Base-by-base conservation (phyloP, 768 basidiomycete species). In the Tricholomella constricta region DNA sequence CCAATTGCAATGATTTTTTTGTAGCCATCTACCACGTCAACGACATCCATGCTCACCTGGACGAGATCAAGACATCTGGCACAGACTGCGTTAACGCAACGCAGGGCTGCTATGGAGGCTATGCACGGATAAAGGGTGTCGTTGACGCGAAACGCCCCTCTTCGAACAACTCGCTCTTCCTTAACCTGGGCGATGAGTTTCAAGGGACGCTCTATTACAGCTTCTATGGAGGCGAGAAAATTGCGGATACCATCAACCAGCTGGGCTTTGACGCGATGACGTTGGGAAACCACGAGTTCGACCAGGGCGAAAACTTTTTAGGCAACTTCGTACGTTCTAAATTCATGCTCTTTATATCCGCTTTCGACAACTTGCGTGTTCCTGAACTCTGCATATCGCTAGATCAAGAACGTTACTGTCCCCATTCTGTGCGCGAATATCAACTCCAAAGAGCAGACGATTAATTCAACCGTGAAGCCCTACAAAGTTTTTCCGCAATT, bases 41-140 rank as follows among this genome's bases (percentile, higher is more conserved):
- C 51, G 51, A 52, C 26, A 45, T 52, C 25, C 51, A 52, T 36
- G 51, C 51, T 14, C 51, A 52, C 25, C 42, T 52, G 3, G 51
- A 52, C 35, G 51, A 52, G 17, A 52, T 52, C 15, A 52, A 45
- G 27, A 45, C 42, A 2, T 14, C 51, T 9, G 51, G 51, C 11
- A 31, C 27, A 3, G 51, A 52, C 26, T 52, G 51, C 26, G 37
- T 32, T 14, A 36, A 45, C 32, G 6, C 42, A 1, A 15, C 49
- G 2, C 49, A 52, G 44, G 43, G 51, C 17, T 45, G 51, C 43
- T 35, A 20, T 23, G 51, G 43, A 25, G 51, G 42, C 27, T 52
- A 52, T 29, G 51, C 51, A 8, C n/a, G 51, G 41, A 45, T 52
- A 34, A 52, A 52, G 22, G 43, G 51, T 20, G 51, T 38, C 8